Conservation (phyloP, 1,139 yeast species). For the Sugiyamaella neomexicana region DNA sequence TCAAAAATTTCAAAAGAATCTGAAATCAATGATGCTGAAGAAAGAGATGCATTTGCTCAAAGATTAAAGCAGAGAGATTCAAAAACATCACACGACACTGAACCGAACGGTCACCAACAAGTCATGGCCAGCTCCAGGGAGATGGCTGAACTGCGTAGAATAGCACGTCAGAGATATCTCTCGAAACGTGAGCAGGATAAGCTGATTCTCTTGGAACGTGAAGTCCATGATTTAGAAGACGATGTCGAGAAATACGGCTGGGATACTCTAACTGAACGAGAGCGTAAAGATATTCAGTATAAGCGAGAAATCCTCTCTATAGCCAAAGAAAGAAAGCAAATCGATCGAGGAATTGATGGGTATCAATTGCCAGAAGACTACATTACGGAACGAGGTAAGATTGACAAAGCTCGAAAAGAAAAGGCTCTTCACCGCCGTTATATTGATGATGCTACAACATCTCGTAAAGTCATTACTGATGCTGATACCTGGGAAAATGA, state of each 20-base stretch:
- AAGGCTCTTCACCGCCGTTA: constrained; percentile 43
- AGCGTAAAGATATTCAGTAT: constrained; percentile 53
- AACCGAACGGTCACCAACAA: constrained; percentile 18
- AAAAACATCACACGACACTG: constrained; percentile 10
- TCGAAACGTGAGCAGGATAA: constrained; percentile 51
- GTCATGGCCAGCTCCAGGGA: constrained; percentile 18
- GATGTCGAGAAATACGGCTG: constrained; percentile 52
- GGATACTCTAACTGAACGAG: constrained; percentile 49
- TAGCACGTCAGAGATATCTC: constrained; percentile 53
- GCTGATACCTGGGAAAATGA: constrained; percentile 65
- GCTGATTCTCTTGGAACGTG: constrained; percentile 47
- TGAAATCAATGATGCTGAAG: constrained; percentile 24
- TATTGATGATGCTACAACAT: constrained; percentile 39
- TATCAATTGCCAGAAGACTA: constrained; percentile 62
- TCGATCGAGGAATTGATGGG: constrained; percentile 41
- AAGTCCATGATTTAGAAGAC: constrained; percentile 50
- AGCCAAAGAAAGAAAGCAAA: constrained; percentile 45
- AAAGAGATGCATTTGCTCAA: constrained; percentile 39
- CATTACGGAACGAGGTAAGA: constrained; percentile 50
- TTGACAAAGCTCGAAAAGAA: constrained; percentile 55
- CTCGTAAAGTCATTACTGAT: constrained; percentile 37
- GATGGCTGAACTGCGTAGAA: constrained; percentile 42
- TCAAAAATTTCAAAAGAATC: background rate
- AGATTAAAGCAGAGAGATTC: constrained; percentile 34
- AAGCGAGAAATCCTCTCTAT: constrained; percentile 50